Evolutionary conservation across 257 asterid genomes (phyloP).

Genomic region (Nicotiana obtusifolia): DNA sequence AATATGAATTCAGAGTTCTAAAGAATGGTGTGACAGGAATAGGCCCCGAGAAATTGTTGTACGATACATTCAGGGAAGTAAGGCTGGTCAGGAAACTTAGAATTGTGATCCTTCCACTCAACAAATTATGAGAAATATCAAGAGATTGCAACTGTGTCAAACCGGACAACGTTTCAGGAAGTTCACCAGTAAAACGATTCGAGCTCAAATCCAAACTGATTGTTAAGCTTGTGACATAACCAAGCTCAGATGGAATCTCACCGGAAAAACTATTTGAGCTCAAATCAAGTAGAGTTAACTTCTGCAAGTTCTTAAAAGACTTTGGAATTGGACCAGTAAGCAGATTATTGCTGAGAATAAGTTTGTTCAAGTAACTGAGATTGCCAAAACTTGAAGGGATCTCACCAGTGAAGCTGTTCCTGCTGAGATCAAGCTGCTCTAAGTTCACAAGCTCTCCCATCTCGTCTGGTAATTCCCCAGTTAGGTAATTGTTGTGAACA

Average conservation of each 20-base stretch:
- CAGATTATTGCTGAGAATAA: constrained; percentile 61
- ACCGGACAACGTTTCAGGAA: constrained; percentile 67
- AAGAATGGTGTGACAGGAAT: constrained; percentile 81
- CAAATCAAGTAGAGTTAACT: constrained; percentile 75
- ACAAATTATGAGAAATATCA: constrained; percentile 57
- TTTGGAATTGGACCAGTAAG: constrained; percentile 56
- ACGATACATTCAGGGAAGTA: constrained; percentile 62
- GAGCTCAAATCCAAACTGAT: constrained; percentile 74
- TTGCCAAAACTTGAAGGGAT: constrained; percentile 78
- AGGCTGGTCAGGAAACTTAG: constrained; percentile 69
- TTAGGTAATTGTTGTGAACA: constrained; percentile 60
- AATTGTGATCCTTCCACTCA: constrained; percentile 53
- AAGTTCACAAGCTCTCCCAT: constrained; percentile 66
- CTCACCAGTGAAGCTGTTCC: constrained; percentile 66
- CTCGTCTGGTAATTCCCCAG: constrained; percentile 56
- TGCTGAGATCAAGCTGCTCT: constrained; percentile 93
- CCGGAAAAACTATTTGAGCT: constrained; percentile 74
- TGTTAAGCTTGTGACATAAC: constrained; percentile 59
- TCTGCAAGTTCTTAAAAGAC: constrained; percentile 60
- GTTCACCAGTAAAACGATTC: constrained; percentile 58
- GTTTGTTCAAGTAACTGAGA: constrained; percentile 75
- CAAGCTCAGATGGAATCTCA: constrained; percentile 57
- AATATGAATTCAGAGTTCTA: constrained; percentile 43
- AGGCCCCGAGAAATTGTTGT: constrained; percentile 82
- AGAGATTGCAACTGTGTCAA: constrained; percentile 77